Evolutionary conservation across 805 yeast species (phyloP).

Genomic region (Pichia occidentalis): DNA sequence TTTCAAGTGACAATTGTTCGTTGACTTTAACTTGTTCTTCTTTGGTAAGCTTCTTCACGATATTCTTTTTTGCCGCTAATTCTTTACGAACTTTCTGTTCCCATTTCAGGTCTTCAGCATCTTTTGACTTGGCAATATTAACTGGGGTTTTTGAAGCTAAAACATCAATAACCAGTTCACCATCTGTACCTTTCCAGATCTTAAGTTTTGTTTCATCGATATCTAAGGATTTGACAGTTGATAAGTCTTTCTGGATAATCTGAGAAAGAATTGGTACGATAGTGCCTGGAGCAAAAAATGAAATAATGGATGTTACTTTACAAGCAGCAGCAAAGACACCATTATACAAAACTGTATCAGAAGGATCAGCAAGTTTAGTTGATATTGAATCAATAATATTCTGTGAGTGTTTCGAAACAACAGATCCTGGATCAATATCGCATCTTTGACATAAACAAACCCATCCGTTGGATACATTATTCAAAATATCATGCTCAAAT

Average conservation of each 20-base stretch:
- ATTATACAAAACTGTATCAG: conserved; percentile 28
- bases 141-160: conserved; percentile 37
- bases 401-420: conserved; percentile 33
- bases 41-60: conserved; percentile 55
- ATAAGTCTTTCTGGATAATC: conserved; percentile 39
- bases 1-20: conserved; percentile 59
- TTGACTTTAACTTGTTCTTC: conserved; percentile 66
- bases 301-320: conserved; percentile 39
- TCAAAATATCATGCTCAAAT: conserved; percentile 37
- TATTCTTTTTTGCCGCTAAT: conserved; percentile 43
- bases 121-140: conserved; percentile 62
- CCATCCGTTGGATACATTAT: conserved; percentile 54
- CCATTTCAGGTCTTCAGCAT: conserved; percentile 84
- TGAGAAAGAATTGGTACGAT: conserved; percentile 46
- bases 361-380: conserved; percentile 11
- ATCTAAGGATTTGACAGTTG: conserved; percentile 27
- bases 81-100: conserved; percentile 78
- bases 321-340: conserved; percentile 48
- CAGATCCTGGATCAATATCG: conserved; percentile 54
- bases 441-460: conserved; percentile 62
- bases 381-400: conserved; percentile 24
- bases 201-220: conserved; percentile 45
- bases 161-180: conserved; percentile 61
- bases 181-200: conserved; percentile 68
- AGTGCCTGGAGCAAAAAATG: conserved; percentile 54